These are phyloP conservation scores for Eremochloa ophiuroides DNA, from an alignment of 176 grass and related monocot species.

Conservation along the genomic window DNA sequence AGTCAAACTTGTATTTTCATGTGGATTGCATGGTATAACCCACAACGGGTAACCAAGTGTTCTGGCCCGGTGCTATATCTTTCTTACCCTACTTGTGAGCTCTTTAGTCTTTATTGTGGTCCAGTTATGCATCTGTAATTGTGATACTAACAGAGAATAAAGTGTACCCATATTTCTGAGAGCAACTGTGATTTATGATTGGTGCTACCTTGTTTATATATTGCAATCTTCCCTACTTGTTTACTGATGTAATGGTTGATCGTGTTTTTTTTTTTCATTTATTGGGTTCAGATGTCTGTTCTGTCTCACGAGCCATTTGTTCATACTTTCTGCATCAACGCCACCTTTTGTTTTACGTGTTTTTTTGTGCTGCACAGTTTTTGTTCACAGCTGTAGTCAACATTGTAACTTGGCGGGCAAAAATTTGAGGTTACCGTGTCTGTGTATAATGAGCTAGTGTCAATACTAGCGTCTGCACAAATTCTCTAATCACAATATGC, in stretches of 20 bases:
- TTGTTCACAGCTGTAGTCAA: not conserved
- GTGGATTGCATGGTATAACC: not conserved
- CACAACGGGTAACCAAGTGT: not conserved
- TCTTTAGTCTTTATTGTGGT: not conserved
- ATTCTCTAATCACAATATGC: not conserved
- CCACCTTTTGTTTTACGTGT: not conserved
- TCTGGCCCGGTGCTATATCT: not conserved
- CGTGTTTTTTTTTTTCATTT: not conserved
- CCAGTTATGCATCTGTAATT: constrained; percentile 18
- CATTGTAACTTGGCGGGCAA: not conserved
- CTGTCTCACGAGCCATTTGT: not conserved
- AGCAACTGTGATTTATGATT: not conserved
- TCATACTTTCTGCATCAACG: not conserved
- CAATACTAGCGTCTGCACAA: not conserved
- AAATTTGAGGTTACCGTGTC: not conserved
- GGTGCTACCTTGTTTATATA: not conserved
- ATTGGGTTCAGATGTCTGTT: not conserved
- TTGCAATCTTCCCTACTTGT: not conserved
- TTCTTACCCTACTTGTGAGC: not conserved
- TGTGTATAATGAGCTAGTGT: not conserved
- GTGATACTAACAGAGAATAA: constrained; percentile 7
- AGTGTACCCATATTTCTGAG: not conserved
- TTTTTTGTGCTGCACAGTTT: not conserved
- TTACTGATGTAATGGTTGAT: not conserved
- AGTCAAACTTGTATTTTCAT: not conserved